Percentiles rank a stretch among this genome's conserved stretches.
Evolutionary conservation across 164 flowering plant species (phyloP).

Genomic region (Vitis labrusca): DNA sequence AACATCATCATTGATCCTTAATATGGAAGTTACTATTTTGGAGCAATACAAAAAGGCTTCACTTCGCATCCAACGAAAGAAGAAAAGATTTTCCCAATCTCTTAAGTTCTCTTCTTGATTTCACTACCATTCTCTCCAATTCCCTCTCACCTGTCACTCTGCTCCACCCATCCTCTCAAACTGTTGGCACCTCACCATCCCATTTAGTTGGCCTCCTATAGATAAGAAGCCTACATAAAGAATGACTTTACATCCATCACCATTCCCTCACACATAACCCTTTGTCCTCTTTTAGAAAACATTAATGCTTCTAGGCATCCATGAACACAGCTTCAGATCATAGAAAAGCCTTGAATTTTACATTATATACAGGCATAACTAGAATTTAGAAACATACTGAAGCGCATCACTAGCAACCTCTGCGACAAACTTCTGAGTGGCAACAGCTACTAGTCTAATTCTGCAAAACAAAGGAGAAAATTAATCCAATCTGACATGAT

Average conservation of each 20-base stretch:
- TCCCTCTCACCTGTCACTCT: too few species aligned
- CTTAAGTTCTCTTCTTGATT: too few species aligned
- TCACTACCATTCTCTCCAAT: too few species aligned
- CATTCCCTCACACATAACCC: neutral
- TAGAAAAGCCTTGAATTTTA: neutral
- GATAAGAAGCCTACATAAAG: neutral
- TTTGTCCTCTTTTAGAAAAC: neutral
- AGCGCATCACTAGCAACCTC: conserved; percentile 93
- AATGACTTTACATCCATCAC: neutral
- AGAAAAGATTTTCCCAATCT: too few species aligned
- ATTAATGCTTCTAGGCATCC: neutral
- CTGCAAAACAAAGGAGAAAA: conserved; percentile 34
- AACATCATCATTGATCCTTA: too few species aligned
- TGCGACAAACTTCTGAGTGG: conserved; percentile 93
- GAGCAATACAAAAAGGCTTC: too few species aligned
- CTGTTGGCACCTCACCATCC: too few species aligned
- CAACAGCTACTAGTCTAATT: conserved; percentile 91
- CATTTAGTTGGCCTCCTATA: too few species aligned
- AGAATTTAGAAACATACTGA: conserved; percentile 54
- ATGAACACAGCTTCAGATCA: neutral
- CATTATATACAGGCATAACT: neutral
- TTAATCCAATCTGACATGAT: neutral
- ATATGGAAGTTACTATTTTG: too few species aligned
- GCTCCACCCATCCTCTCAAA: too few species aligned
- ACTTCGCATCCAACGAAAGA: too few species aligned